Conservation (phyloP, 2,329 filamentous ascomycete species). For the Trichophyton benhamiae region DNA sequence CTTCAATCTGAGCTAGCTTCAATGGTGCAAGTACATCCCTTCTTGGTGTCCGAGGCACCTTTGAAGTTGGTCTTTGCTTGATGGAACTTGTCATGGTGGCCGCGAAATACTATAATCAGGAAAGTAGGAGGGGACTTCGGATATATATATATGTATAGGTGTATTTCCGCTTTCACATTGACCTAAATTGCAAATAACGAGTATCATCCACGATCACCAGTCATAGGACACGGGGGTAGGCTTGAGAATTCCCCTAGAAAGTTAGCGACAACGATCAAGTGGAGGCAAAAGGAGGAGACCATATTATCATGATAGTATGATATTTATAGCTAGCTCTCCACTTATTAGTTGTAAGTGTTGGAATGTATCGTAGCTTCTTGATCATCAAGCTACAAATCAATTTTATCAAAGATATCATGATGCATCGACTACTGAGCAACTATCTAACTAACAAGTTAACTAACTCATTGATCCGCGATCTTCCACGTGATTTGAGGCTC, state of each 20-base stretch:
- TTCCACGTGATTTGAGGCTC: too few relatives aligned
- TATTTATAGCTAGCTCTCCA: too few relatives aligned
- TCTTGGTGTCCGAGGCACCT: conserved; percentile 25
- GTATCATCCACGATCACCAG: neutral
- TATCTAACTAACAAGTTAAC: too few relatives aligned
- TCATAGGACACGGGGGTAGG: neutral
- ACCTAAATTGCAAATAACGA: neutral
- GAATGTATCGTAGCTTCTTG: too few relatives aligned
- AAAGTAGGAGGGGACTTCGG: neutral
- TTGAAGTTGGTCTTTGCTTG: conserved; percentile 15
- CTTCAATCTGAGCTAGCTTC: conserved; percentile 67
- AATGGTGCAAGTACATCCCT: conserved; percentile 59
- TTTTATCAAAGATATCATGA: too few relatives aligned
- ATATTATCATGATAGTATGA: neutral
- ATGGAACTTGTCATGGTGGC: conserved; percentile 1
- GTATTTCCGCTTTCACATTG: neutral
- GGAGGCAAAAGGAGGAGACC: neutral
- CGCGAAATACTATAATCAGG: neutral
- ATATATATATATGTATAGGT: neutral
- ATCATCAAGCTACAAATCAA: too few relatives aligned
- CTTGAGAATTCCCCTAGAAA: neutral
- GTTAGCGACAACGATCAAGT: neutral
- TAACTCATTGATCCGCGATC: too few relatives aligned
- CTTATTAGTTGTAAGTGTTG: too few relatives aligned
- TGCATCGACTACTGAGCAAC: too few relatives aligned